These are phyloP conservation scores for Tephrocybe rancida DNA, from an alignment of 768 basidiomycete species.

Conservation along the genomic window DNA sequence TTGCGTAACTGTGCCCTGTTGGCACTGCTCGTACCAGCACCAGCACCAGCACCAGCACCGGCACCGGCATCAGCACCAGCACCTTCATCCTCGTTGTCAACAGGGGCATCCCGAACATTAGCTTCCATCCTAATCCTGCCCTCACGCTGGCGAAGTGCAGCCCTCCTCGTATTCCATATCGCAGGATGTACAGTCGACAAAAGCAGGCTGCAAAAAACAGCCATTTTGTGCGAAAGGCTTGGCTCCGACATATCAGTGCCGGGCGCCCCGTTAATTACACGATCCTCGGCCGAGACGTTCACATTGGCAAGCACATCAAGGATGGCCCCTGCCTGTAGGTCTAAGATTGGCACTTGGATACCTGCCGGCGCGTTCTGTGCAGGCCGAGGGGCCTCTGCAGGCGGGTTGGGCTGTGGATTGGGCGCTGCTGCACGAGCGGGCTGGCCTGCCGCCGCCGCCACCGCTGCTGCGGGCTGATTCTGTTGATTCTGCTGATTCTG, in stretches of 20 bases:
- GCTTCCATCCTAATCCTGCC: slow-evolving; percentile 69
- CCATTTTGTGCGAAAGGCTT: slow-evolving; percentile 46
- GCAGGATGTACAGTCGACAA: slow-evolving; percentile 71
- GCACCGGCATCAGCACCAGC: no score
- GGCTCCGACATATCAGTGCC: slow-evolving; percentile 43
- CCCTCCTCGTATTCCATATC: slow-evolving; percentile 69
- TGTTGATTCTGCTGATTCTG: slow-evolving; percentile 27
- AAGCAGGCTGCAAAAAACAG: slow-evolving; percentile 58
- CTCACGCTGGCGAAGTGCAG: slow-evolving; percentile 61
- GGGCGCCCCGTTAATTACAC: slow-evolving; percentile 37
- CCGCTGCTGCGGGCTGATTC: no score
- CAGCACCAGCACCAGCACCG: no score
- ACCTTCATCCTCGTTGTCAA: slow-evolving; percentile 30
- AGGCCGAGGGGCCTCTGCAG: slow-evolving; percentile 18
- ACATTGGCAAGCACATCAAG: slow-evolving; percentile 58
- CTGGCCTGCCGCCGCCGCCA: slow-evolving; percentile 14
- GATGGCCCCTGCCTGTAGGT: slow-evolving; percentile 34
- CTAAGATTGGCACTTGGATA: slow-evolving; percentile 19
- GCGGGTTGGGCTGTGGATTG: slow-evolving; percentile 15
- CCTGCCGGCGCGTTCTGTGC: slow-evolving; percentile 20
- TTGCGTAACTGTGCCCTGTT: slow-evolving; percentile 38
- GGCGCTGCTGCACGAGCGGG: slow-evolving; percentile 8
- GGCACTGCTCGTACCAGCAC: no score
- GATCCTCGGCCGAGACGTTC: slow-evolving; percentile 60
- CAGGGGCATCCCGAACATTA: slow-evolving; percentile 38